Conservation (phyloP, 441 rosid genomes). For the Croton laevigatus region DNA sequence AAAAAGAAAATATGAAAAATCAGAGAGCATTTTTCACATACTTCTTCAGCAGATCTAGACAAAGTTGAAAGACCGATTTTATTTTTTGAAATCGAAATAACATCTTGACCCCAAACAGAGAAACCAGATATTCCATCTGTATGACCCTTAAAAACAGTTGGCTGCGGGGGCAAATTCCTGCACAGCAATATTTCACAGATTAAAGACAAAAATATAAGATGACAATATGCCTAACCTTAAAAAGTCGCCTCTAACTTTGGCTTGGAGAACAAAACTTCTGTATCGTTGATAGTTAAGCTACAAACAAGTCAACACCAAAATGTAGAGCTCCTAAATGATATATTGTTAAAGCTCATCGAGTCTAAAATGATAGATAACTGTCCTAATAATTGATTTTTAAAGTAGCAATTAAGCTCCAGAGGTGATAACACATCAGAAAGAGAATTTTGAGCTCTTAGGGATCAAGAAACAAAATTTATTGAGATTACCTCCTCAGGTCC, state of each 20-base stretch:
- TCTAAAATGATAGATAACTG: background rate
- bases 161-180: conserved; percentile 61
- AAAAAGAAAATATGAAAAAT: background rate
- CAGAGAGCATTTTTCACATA: conserved; percentile 28
- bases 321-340: background rate
- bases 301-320: background rate
- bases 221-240: background rate
- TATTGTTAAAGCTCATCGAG: background rate
- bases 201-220: background rate
- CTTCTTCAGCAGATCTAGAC: conserved; percentile 58
- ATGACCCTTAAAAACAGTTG: conserved; percentile 61
- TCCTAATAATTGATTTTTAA: background rate
- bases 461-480: background rate
- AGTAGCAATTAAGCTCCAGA: background rate
- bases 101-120: conserved; percentile 84
- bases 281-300: background rate
- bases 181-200: conserved; percentile 11
- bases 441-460: background rate
- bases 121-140: conserved; percentile 73
- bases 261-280: background rate
- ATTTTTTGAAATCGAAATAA: conserved; percentile 82
- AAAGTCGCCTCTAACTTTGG: background rate
- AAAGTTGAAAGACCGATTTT: conserved; percentile 81
- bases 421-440: background rate
- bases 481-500: conserved; percentile 79